Base-by-base conservation (phyloP, 2,329 filamentous ascomycete species). In the Alternaria tenuissima region DNA sequence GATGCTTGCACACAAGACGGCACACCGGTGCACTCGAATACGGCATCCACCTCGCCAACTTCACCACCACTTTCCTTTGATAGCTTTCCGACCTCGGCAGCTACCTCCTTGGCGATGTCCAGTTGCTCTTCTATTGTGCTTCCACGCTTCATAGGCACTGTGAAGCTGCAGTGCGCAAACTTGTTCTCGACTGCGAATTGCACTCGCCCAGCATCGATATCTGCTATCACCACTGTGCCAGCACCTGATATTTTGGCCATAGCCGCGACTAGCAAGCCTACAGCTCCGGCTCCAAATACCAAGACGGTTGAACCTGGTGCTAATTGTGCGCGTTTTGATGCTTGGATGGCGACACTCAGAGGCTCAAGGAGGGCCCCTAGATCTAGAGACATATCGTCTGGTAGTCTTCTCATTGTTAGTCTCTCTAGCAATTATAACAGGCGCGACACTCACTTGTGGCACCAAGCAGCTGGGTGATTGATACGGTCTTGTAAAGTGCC, bases 11-110 rank as follows among this genome's bases (percentile, higher is more conserved):
- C 88, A 74, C 90, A 92, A 0, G 86, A 83, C 63, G 91, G 89
- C 62, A 92, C 91, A 28, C 91, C 91, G 0, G 91, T 93, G 73
- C 90, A 93, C 77, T 93, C 91, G 65, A 93, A 93, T 0, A 89
- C 87, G 5, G 89, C 78, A 70, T 92, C 89, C 3, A 92, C 85
- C 47, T 90, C 89, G 1, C 81, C 81, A 16, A 82, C 67, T 11
- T 66, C 63, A 20, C 70, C 67, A 28, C 73, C 75, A 26, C 68
- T 75, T n/a, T 62, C 63, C 48, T 70, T 72, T 44, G 72, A 67
- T 0, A 80, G 68, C 67, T 79, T 77, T 1, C 75, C 81, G 51
- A 84, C 73, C 20, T 73, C 76, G 4, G 75, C 79, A 26, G 83
- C 83, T 12, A 78, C 81, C 62, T 83, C 81, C 82, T 85, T 81